phyloP scores from a whole-genome alignment of 441 rosid genomes.

The Flueggea neowawraea region DNA sequence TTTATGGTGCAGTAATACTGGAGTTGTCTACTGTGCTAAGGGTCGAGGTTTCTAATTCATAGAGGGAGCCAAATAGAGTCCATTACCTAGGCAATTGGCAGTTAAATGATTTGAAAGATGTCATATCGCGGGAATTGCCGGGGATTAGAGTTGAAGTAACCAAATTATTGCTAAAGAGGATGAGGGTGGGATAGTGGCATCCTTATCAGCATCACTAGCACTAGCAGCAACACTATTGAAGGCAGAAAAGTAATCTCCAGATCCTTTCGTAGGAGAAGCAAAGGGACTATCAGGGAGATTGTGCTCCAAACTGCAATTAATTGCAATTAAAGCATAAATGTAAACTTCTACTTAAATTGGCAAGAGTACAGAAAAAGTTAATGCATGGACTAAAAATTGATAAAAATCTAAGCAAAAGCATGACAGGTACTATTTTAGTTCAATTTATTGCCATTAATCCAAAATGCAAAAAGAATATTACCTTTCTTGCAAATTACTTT shows the following conservation, averaged over 20 bases:
- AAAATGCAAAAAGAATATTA: slow-evolving; percentile 11
- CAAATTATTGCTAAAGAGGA: slow-evolving; percentile 24
- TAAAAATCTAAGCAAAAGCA: not conserved
- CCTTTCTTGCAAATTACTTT: slow-evolving; percentile 50
- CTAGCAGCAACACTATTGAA: slow-evolving; percentile 11
- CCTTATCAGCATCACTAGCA: slow-evolving; percentile 31
- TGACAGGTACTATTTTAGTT: not conserved
- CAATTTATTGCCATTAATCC: not conserved
- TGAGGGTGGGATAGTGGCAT: slow-evolving; percentile 25
- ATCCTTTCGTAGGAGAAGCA: slow-evolving; percentile 46
- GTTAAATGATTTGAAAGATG: slow-evolving; percentile 53
- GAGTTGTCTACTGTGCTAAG: not conserved
- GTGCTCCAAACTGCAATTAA: slow-evolving; percentile 54
- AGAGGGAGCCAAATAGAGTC: too few species aligned
- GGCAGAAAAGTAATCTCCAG: slow-evolving; percentile 34
- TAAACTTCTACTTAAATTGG: not conserved
- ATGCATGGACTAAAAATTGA: not conserved
- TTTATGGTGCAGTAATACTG: not conserved
- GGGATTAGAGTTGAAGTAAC: slow-evolving; percentile 29
- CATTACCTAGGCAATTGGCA: slow-evolving; percentile 70
- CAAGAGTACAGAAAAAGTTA: not conserved
- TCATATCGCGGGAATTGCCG: slow-evolving; percentile 40
- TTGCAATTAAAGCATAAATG: not conserved
- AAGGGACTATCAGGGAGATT: slow-evolving; percentile 72
- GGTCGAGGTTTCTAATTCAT: too few species aligned